Evolutionary conservation across 2,329 filamentous ascomycete genomes (phyloP), one percentile per base, ranked within the genome.

Genomic region (Pseudopithomyces chartarum): DNA sequence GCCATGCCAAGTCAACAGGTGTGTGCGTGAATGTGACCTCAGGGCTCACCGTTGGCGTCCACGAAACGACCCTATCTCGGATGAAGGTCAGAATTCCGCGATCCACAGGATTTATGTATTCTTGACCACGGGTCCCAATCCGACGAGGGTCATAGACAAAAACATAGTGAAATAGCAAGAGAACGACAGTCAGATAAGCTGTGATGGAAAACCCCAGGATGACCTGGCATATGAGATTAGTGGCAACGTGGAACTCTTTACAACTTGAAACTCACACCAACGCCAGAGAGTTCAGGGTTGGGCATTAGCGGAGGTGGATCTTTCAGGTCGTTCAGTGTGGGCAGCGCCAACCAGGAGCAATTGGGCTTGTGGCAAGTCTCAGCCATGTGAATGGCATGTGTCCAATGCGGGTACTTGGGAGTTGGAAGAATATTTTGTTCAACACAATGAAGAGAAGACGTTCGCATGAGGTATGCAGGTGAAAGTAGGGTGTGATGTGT

Each of bases 171-270:
- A 67, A 54, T 2, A 67, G 43, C 8, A 69, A 59, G 1, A 69
- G 53, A 1, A 49, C n/a, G 5, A 70, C 50, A 1, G 66, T 69
- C 7, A 70, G 50, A 42, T 70, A 70, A 13, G 66, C 62, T 13
- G 63, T 65, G 12, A 68, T 58, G 10, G 67, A 67, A 54, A 69
- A 70, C 2, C 67, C 67, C 2, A 69, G 53, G 29, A 68, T 65
- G n/a, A 68, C 67, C 64, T 68, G 36, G 6, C 5, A 17, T 39
- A 50, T 6, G 17, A n/a, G n/a, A 36, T 50, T 13, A 54, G 26
- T 26, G 6, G 26, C 10, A 5, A 19, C 1, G 26, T 29, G 11
- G 19, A 38, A 10, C 10, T 2, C 32, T 15, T 13, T 42, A 3
- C 2, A n/a, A n/a, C 26, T 29, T 29, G 6, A 17, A 6, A 36